phyloP scores from a whole-genome alignment of 1,139 yeast species.

The Pichia sp. region DNA sequence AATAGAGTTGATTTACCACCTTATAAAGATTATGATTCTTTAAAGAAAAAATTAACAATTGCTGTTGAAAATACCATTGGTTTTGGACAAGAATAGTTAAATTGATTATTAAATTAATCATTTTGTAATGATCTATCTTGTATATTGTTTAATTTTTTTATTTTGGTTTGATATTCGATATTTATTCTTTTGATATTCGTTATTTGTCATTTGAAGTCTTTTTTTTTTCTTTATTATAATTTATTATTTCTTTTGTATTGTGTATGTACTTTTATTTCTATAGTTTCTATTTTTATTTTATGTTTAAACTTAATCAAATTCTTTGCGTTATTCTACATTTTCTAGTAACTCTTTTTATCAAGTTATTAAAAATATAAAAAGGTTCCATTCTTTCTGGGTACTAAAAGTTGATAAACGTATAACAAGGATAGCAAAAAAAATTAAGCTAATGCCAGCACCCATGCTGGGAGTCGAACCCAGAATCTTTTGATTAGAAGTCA shows the following conservation, averaged over 20 bases:
- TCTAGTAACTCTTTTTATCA: no score
- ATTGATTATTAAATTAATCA: background rate
- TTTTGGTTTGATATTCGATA: background rate
- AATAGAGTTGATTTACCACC: slow-evolving; percentile 64
- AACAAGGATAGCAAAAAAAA: background rate
- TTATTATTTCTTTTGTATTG: background rate
- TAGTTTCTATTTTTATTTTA: background rate
- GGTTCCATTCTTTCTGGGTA: no score
- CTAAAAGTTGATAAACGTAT: no score
- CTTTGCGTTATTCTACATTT: no score
- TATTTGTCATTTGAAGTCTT: background rate
- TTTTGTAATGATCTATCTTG: background rate
- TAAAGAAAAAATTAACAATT: slow-evolving; percentile 55
- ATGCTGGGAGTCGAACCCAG: slow-evolving; percentile 15
- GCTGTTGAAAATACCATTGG: slow-evolving; percentile 69
- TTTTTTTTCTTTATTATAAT: background rate
- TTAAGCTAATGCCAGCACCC: slow-evolving; percentile 12
- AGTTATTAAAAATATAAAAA: background rate
- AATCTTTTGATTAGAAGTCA: slow-evolving; percentile 14
- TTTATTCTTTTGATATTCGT: background rate
- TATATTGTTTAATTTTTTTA: background rate
- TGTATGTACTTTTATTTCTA: background rate
- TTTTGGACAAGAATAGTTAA: slow-evolving; percentile 73
- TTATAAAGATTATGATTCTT: slow-evolving; percentile 49
- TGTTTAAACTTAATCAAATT: background rate